Percentiles rank a stretch among this genome's conserved stretches.
Conservation (phyloP, 2,329 filamentous ascomycete genomes). For the Fusarium zealandicum region DNA sequence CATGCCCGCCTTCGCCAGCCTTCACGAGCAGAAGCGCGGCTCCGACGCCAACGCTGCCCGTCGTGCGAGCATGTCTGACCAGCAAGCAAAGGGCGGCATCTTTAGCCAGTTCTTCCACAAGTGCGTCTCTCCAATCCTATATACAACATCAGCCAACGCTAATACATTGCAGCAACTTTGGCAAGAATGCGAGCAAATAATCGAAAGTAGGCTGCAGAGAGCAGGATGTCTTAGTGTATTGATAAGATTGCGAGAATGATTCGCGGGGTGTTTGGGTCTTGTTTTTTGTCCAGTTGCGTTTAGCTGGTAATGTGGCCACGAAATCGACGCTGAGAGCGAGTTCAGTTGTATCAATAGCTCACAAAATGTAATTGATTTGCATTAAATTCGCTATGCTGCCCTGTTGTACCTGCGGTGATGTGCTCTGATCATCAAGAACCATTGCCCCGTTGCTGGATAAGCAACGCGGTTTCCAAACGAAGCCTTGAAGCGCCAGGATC, state of each 20-base stretch:
- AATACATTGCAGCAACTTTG: slow-evolving; percentile 42
- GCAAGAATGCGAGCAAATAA: slow-evolving; percentile 45
- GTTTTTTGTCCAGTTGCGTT: background rate
- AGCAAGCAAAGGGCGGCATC: slow-evolving; percentile 57
- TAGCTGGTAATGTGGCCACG: slow-evolving; percentile 5
- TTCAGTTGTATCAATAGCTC: slow-evolving; percentile 19
- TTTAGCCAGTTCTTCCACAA: slow-evolving; percentile 65
- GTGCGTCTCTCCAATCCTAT: slow-evolving; percentile 47
- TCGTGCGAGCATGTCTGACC: slow-evolving; percentile 63
- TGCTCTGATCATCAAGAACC: slow-evolving; percentile 18
- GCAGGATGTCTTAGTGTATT: slow-evolving; percentile 8
- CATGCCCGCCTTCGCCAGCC: slow-evolving; percentile 57
- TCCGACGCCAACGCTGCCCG: slow-evolving; percentile 54
- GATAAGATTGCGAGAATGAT: slow-evolving; percentile 5
- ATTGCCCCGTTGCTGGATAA: too few relatives aligned
- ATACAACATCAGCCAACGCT: background rate
- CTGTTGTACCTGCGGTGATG: too few relatives aligned
- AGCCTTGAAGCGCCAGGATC: too few relatives aligned
- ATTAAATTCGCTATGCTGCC: background rate
- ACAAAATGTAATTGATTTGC: slow-evolving; percentile 11
- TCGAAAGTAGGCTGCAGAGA: background rate
- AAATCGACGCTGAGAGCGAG: slow-evolving; percentile 19
- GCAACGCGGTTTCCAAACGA: too few relatives aligned
- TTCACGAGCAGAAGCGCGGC: slow-evolving; percentile 60
- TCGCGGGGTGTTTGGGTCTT: background rate